phyloP scores from a whole-genome alignment of 805 yeast genomes.

The Saccharomycopsis olivae region DNA sequence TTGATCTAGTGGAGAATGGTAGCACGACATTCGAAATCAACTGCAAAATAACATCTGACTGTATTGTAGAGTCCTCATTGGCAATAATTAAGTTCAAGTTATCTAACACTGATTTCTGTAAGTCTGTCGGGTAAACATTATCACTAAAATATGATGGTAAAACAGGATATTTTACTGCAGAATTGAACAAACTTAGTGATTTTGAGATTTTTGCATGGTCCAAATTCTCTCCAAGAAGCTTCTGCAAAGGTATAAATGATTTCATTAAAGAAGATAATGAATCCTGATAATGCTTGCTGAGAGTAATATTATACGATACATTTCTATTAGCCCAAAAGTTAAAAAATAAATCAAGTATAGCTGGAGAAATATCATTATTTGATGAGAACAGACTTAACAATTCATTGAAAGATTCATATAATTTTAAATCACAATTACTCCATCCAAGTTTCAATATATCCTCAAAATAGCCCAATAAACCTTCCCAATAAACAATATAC shows the following conservation, averaged over 20 bases:
- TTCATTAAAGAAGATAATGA: slow-evolving; percentile 44
- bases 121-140: slow-evolving; percentile 41
- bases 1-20: slow-evolving; percentile 51
- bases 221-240: slow-evolving; percentile 26
- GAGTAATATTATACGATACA: slow-evolving; percentile 33
- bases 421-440: slow-evolving; percentile 42
- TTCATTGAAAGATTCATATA: slow-evolving; percentile 44
- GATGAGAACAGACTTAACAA: slow-evolving; percentile 30
- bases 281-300: slow-evolving; percentile 41
- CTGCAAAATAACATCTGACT: slow-evolving; percentile 40
- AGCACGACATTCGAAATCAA: slow-evolving; percentile 41
- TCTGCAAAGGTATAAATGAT: slow-evolving; percentile 40
- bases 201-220: slow-evolving; percentile 30
- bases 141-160: slow-evolving; percentile 51
- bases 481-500: slow-evolving; percentile 39
- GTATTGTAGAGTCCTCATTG: slow-evolving; percentile 27
- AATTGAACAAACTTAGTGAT: slow-evolving; percentile 48
- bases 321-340: slow-evolving; percentile 39
- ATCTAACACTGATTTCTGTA: slow-evolving; percentile 51
- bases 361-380: slow-evolving; percentile 21
- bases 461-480: slow-evolving; percentile 40
- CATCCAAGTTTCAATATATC: slow-evolving; percentile 32
- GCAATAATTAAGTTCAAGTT: slow-evolving; percentile 29
- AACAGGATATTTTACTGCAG: slow-evolving; percentile 64
- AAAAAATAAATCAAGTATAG: slow-evolving; percentile 31